Conservation (phyloP, 305 asterid species). For the Rubia tinctorum region DNA sequence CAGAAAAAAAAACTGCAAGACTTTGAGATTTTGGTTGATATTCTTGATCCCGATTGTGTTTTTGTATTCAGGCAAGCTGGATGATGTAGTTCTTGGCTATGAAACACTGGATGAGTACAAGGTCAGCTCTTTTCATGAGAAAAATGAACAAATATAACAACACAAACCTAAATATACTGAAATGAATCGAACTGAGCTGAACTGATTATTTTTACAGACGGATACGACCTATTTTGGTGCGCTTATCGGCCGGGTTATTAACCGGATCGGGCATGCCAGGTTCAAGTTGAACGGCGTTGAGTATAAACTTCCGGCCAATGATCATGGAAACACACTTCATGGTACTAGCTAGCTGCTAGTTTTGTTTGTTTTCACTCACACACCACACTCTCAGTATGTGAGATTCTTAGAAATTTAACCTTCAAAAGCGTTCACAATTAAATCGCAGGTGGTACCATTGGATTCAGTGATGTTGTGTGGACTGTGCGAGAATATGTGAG, state of each 20-base stretch:
- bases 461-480: conserved; percentile 69
- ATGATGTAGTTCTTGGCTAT: conserved; percentile 75
- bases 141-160: too few relatives aligned
- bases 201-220: conserved; percentile 58
- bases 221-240: conserved; percentile 77
- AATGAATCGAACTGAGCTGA: too few relatives aligned
- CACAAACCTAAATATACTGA: too few relatives aligned
- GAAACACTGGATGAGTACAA: conserved; percentile 54
- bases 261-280: conserved; percentile 67
- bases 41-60: neutral
- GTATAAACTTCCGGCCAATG: conserved; percentile 60
- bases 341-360: conserved; percentile 30
- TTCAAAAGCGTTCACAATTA: neutral
- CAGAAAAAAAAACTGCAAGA: neutral
- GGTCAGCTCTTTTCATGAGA: conserved; percentile 30
- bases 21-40: neutral
- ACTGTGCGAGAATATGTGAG: conserved; percentile 28
- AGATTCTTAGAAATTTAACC: neutral
- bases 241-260: conserved; percentile 78
- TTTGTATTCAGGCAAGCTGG: conserved; percentile 53
- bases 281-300: conserved; percentile 52
- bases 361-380: neutral
- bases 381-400: neutral
- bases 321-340: conserved; percentile 85
- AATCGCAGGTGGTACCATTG: conserved; percentile 68